Evolutionary conservation across 164 flowering plant genomes (phyloP), one percentile per base, ranked within the genome.

Genomic region (Chloranthus sessilifolius): DNA sequence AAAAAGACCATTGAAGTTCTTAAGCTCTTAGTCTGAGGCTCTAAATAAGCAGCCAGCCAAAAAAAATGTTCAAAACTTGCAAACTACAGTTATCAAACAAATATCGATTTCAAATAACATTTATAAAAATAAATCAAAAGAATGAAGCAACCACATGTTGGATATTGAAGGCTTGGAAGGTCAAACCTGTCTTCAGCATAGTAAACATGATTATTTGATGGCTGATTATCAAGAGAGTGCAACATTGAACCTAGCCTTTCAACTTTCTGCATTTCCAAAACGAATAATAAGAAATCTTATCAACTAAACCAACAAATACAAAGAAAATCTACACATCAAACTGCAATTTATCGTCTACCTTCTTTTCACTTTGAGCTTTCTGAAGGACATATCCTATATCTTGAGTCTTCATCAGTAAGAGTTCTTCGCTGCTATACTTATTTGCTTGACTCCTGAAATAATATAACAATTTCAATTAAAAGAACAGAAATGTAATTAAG

Each of bases 331-430:
- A 15, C 17, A 14, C 21, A 47, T 4, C 7, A 20, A 49, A 7
- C 4, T 22, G 16, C 22, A 46, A 23, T 48, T 17, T 12, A 45
- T 25, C 19, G 5, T 19, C 25, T 29, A 80, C 97, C 77, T 84
- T 86, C 55, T 79, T 81, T 40, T 86, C 97, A 56, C 74, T 66
- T 56, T 82, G 98, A 59, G 78, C 11, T 59, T 79, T 82, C 72
- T 90, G 98, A 44, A 75, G 71, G 50, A 90, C 52, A 50, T 87
- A 87, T 38, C 88, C 95, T 6, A 76, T 74, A 58, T 90, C 95
- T 67, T 87, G 95, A 19, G 95, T 82, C 71, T 82, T 90, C 98
- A 90, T 90, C 63, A 84, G 50, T 85, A 78, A 67, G 56, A 84
- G 85, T 47, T 87, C 89, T 43, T 87, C 98, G 8, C 52, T 60